Evolutionary conservation across 495 filamentous ascomycete genomes (phyloP).

Genomic region (Apiosordaria backusii): DNA sequence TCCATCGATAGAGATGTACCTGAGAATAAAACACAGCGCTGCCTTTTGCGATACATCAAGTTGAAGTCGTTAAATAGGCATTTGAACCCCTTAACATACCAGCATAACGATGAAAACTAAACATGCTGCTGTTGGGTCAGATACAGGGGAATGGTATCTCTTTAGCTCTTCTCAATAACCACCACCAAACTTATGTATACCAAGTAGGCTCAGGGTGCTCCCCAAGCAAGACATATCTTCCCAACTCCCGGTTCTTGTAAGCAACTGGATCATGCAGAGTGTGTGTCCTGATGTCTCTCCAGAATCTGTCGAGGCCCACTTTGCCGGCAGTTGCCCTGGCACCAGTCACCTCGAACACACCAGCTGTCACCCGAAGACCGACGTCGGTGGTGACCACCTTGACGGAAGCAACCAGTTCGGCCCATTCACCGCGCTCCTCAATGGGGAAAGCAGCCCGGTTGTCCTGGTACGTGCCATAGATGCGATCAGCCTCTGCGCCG

Average conservation of each 20-base stretch:
- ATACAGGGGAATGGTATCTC: no score
- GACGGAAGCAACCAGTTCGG: constrained; percentile 56
- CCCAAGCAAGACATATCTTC: constrained; percentile 48
- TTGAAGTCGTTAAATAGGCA: no score
- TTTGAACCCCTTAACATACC: no score
- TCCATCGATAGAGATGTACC: no score
- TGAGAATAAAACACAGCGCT: no score
- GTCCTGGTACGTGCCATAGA: constrained; percentile 39
- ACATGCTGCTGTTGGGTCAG: no score
- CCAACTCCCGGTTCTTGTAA: constrained; percentile 59
- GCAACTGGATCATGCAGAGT: constrained; percentile 60
- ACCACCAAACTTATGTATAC: constrained; percentile 48
- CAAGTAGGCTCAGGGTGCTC: constrained; percentile 55
- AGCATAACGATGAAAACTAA: no score
- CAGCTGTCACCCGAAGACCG: constrained; percentile 50
- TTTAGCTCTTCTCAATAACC: no score
- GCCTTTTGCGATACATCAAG: no score
- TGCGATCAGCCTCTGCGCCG: constrained; percentile 39
- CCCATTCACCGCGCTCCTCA: constrained; percentile 51
- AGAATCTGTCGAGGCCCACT: constrained; percentile 58
- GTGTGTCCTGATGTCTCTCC: constrained; percentile 59
- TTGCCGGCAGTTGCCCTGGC: constrained; percentile 50
- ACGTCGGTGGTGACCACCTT: constrained; percentile 60
- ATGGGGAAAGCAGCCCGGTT: constrained; percentile 41
- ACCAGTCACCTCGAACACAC: constrained; percentile 59